phyloP scores from a whole-genome alignment of 2,329 filamentous ascomycete genomes.

The Ophiosphaerella narmari region DNA sequence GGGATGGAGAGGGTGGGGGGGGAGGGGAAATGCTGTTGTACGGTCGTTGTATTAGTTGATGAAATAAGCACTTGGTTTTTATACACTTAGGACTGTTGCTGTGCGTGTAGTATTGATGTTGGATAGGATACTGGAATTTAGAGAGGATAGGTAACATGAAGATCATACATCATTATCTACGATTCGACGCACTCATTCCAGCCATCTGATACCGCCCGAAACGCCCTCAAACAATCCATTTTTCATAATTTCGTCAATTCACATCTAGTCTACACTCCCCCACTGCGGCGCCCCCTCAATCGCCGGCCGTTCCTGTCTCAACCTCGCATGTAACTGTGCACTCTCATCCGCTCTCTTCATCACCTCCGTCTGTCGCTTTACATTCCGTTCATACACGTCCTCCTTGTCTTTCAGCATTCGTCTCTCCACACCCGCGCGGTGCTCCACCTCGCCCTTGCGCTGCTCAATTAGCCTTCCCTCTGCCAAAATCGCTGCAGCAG shows the following conservation, averaged over 20 bases:
- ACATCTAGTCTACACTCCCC: slow-evolving; percentile 33
- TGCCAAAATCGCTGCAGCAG: slow-evolving; percentile 13
- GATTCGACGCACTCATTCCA: too few relatives aligned
- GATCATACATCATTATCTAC: too few relatives aligned
- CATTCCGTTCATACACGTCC: slow-evolving; percentile 39
- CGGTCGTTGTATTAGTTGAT: too few relatives aligned
- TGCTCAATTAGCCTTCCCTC: slow-evolving; percentile 30
- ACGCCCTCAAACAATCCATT: too few relatives aligned
- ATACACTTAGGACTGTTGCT: too few relatives aligned
- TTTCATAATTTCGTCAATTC: background rate
- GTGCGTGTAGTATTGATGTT: too few relatives aligned
- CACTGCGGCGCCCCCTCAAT: slow-evolving; percentile 33
- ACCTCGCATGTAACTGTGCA: slow-evolving; percentile 34
- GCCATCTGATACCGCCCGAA: too few relatives aligned
- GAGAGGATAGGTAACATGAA: too few relatives aligned
- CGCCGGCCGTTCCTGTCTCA: slow-evolving; percentile 32
- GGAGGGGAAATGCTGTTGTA: too few relatives aligned
- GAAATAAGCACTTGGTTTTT: too few relatives aligned
- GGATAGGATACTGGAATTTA: too few relatives aligned
- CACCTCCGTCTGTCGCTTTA: slow-evolving; percentile 36
- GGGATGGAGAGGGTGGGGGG: background rate
- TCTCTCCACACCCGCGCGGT: slow-evolving; percentile 31
- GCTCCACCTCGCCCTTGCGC: slow-evolving; percentile 33
- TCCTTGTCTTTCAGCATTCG: slow-evolving; percentile 40
- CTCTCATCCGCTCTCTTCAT: slow-evolving; percentile 38